These are phyloP conservation scores for Populus simonii DNA, from an alignment of 345 rosid genomes.

Conservation along the genomic window DNA sequence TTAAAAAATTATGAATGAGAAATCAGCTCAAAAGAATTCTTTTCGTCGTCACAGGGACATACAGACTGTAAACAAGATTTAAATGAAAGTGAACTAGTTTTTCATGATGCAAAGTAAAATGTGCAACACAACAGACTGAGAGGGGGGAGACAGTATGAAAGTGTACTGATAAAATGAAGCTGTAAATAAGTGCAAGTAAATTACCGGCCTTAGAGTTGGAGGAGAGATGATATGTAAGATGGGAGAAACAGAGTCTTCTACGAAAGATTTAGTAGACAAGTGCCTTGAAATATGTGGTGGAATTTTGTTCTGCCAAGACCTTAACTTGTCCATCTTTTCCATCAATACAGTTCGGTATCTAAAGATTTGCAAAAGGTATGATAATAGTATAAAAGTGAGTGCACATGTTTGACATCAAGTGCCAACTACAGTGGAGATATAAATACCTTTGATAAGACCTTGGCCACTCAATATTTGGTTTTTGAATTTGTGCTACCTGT, in stretches of 20 bases:
- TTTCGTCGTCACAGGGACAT: too few relatives aligned
- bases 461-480: conserved; percentile 88
- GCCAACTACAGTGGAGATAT: conserved; percentile 11
- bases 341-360: conserved; percentile 63
- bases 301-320: conserved; percentile 73
- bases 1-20: too few relatives aligned
- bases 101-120: too few relatives aligned
- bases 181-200: conserved; percentile 3
- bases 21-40: too few relatives aligned
- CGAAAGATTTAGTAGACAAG: conserved; percentile 61
- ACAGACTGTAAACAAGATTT: too few relatives aligned
- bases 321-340: conserved; percentile 63
- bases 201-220: conserved; percentile 77
- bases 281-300: conserved; percentile 80
- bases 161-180: conserved; percentile 7
- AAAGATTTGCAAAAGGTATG: conserved; percentile 28
- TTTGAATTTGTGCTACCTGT: conserved; percentile 74
- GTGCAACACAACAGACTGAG: too few relatives aligned
- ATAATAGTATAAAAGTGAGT: conserved; percentile 17
- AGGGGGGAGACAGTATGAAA: neutral
- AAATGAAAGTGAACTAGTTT: too few relatives aligned
- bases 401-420: conserved; percentile 2
- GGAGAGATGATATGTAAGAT: conserved; percentile 82
- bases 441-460: conserved; percentile 75
- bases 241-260: conserved; percentile 72